Base-by-base conservation (phyloP, 2,329 filamentous ascomycete species). In the Dothistroma pini region DNA sequence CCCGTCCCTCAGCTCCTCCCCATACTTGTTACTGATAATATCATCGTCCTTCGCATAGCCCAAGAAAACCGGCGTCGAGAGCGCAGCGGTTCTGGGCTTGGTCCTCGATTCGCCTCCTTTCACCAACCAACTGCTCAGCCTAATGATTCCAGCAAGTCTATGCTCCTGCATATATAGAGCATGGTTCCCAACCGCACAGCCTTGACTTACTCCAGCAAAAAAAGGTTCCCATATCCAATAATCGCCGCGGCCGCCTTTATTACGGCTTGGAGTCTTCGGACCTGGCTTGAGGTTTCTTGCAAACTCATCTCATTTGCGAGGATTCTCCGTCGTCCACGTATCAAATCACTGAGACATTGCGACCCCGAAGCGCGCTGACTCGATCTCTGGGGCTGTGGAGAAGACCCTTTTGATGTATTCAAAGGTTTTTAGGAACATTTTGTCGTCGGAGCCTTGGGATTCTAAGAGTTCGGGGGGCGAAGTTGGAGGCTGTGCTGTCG, bases 391-490 rank as follows among this genome's bases (percentile, higher is more conserved):
- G 7, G 62, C 62, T 22, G 57, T 65, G 7, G 76, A 75, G 55
- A 77, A 76, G 35, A 77, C 68, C 71, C 74, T 77, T 69, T 73
- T 76, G 41, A 72, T 56, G 54, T 57, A 54, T 29, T 75, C 75
- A 41, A 76, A 73, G 11, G 69, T 65, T 38, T 74, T 65, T 11
- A 63, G 68, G 5, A 78, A 68, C 6, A 70, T 72, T 47, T 69
- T 59, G 29, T 56, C 61, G 44, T 69, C 63, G 14, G 67, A 69
- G 16, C 66, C 66, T 58, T 72, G 65, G 44, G 67, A 70, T 57
- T 74, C 73, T 64, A 81, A 77, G 50, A 81, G 66, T 55, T 81
- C 77, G 11, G 50, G 50, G 55, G 0, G 75, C 72, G 55, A 80
- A 81, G 31, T 78, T 74, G 0, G 63, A 21, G n/a, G 70, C 73